These are phyloP conservation scores for Yamadazyma dushanensis DNA, from an alignment of 1,139 yeast genomes.

Conservation along the genomic window DNA sequence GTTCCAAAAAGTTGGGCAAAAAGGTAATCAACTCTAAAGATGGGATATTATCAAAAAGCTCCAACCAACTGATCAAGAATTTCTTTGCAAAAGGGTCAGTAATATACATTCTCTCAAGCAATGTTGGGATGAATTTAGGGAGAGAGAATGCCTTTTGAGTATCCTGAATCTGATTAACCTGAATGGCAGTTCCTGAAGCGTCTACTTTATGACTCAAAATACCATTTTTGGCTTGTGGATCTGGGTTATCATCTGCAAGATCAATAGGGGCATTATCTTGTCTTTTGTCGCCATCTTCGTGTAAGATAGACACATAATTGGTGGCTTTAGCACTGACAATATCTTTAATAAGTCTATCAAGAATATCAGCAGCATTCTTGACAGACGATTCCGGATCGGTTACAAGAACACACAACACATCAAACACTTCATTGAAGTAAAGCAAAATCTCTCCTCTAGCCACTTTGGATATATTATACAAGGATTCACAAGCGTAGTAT, in stretches of 20 bases:
- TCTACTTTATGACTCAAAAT: conserved; percentile 47
- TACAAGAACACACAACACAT: conserved; percentile 83
- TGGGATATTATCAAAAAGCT: conserved; percentile 87
- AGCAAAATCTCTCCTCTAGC: conserved; percentile 92
- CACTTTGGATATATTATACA: conserved; percentile 94
- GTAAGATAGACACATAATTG: conserved; percentile 80
- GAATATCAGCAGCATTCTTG: conserved; percentile 91
- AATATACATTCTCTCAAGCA: conserved; percentile 88
- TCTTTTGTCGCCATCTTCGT: conserved; percentile 25
- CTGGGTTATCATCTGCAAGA: neutral
- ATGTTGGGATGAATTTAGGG: conserved; percentile 83
- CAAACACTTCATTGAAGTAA: conserved; percentile 93
- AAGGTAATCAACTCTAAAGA: conserved; percentile 85
- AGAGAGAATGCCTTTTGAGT: conserved; percentile 78
- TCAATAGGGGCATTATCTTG: conserved; percentile 21
- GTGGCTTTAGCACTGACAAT: conserved; percentile 96
- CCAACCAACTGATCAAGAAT: conserved; percentile 91
- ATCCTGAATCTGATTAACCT: conserved; percentile 62
- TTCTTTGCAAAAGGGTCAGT: conserved; percentile 91
- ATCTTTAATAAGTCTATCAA: conserved; percentile 89
- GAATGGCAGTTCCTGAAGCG: conserved; percentile 54
- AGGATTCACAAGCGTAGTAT: conserved; percentile 94
- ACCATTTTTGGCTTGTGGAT: neutral
- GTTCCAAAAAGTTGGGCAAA: conserved; percentile 87
- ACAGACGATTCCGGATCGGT: conserved; percentile 93